phyloP scores from a whole-genome alignment of 2,329 filamentous ascomycete genomes.

The Scleromitrula shiraiana region DNA sequence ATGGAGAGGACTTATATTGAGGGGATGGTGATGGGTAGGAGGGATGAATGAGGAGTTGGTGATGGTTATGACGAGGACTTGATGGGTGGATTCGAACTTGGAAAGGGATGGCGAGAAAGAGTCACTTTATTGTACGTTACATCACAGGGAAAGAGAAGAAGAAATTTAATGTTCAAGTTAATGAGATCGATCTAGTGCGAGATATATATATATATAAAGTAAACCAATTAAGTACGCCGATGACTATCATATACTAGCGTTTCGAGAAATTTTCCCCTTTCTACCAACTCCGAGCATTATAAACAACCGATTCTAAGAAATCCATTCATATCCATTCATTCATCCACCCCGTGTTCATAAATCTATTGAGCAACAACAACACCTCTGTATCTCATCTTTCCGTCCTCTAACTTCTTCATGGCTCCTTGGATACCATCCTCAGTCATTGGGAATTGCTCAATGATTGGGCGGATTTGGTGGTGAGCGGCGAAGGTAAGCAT shows the following conservation, averaged over 20 bases:
- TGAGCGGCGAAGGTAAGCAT: conserved; percentile 54
- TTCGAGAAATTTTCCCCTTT: neutral
- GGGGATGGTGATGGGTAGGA: neutral
- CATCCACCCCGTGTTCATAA: neutral
- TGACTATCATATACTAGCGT: neutral
- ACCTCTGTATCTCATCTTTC: conserved; percentile 46
- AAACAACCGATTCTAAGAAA: neutral
- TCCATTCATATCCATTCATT: too few relatives aligned
- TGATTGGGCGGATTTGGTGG: conserved; percentile 52
- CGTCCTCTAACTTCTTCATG: conserved; percentile 47
- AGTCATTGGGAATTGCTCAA: conserved; percentile 47
- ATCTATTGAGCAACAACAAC: conserved; percentile 29
- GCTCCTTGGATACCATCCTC: conserved; percentile 42
- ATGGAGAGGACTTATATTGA: neutral
- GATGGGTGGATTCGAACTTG: neutral
- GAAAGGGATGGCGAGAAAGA: too few relatives aligned
- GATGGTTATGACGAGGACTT: neutral
- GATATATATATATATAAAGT: too few relatives aligned
- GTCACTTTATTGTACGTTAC: too few relatives aligned
- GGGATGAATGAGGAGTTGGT: neutral
- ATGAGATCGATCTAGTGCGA: too few relatives aligned
- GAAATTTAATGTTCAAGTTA: too few relatives aligned
- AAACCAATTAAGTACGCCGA: neutral
- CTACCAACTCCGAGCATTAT: neutral
- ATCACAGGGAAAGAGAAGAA: too few relatives aligned